Evolutionary conservation across 352 stramenopile species (phyloP), one percentile per base, ranked within the genome.

Genomic region (Globisporangium orthogonon): DNA sequence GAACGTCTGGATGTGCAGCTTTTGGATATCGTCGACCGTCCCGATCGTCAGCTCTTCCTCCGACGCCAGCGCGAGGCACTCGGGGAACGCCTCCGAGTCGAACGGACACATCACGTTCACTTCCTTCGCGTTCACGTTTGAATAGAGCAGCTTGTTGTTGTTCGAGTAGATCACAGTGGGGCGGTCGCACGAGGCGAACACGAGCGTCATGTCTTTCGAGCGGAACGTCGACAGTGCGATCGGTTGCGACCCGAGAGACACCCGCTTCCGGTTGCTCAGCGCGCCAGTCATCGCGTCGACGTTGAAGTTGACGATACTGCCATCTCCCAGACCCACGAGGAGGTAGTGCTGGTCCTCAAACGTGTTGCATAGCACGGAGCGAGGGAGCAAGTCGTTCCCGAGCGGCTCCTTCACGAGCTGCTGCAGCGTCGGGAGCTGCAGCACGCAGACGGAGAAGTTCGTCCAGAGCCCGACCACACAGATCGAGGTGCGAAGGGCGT

Each of bases 11-110:
- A 99, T 98, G 75, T 99, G 97, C 40, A 99, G 83, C 65, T 99
- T 99, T 65, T 99, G 95, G 63, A 99, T 98, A 65, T 98, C 91
- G 65, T 99, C 96, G 44, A 99, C 98, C 4, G 93, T 98, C 35
- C 97, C 97, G 50, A 99, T 96, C 5, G 90, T 95, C 28, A 99
- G 68, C 52, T 94, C 92, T 56, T 89, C 86, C 66, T 98, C 95
- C 10, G 97, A 98, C 5, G 95, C 91, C 11, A 99, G 70, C 28
- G 96, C 96, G 2, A 99, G 79, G 58, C 96, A 98, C 60, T 98
- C 89, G 1, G 91, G 93, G 58, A 98, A 97, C 15, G 81, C 74
- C 29, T 91, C 76, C 4, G 92, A 95, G 63, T 98, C 76, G 61
- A 98, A 98, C 17, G 92, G 67, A 49, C 86, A 95, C 83, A 98